Percentiles rank a stretch among this genome's conserved stretches.
These are phyloP conservation scores for Catunica adiposa DNA, from an alignment of 2,329 filamentous ascomycete genomes.

Conservation along the genomic window DNA sequence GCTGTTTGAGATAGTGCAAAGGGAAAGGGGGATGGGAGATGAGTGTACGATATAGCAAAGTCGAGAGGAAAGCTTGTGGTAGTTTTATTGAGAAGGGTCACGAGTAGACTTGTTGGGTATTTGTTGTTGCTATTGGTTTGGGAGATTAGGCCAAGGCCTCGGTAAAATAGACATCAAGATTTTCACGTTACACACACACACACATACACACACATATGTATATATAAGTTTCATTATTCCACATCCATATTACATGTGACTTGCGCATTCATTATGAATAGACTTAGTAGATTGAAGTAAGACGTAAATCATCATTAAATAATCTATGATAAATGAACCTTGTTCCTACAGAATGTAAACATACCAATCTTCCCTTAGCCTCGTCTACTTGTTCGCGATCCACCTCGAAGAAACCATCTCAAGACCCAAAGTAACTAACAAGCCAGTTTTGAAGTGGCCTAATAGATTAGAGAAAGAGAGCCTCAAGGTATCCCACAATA, in stretches of 20 bases:
- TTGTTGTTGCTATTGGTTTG: too few relatives aligned
- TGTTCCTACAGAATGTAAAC: slow-evolving; percentile 2
- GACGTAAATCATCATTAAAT: slow-evolving; percentile 7
- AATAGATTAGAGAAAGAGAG: background rate
- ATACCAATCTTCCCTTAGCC: slow-evolving; percentile 1
- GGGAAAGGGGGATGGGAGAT: background rate
- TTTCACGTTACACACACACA: background rate
- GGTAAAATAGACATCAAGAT: too few relatives aligned
- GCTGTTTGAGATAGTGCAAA: slow-evolving; percentile 22
- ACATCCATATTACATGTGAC: too few relatives aligned
- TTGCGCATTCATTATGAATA: too few relatives aligned
- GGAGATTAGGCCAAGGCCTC: too few relatives aligned
- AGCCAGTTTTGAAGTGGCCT: background rate
- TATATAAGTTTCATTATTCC: background rate
- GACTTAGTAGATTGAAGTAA: too few relatives aligned
- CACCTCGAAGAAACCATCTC: background rate
- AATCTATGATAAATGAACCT: slow-evolving; percentile 11
- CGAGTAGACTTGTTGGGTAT: too few relatives aligned
- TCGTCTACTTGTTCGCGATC: background rate
- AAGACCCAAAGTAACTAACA: background rate
- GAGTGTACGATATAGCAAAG: background rate
- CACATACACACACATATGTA: background rate
- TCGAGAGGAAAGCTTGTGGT: background rate
- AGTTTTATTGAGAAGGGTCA: background rate
- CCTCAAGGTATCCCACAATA: slow-evolving; percentile 13